These are phyloP conservation scores for Stephanodiscus triporus DNA, from an alignment of 108 stramenopile species.

Conservation along the genomic window DNA sequence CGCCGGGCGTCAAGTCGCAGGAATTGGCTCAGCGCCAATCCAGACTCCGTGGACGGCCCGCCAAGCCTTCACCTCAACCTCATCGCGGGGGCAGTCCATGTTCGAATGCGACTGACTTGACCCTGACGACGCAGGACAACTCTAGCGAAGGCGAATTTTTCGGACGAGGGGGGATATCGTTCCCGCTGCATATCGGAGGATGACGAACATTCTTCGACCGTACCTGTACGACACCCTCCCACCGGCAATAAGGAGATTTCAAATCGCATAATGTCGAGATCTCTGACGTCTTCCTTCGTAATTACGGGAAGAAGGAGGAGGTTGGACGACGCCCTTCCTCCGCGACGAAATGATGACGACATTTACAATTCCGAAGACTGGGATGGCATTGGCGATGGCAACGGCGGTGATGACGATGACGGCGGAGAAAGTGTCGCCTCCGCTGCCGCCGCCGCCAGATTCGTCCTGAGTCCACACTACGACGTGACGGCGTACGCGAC, in stretches of 20 bases:
- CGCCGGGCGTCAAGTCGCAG: conserved; percentile 16
- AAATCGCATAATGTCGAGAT: conserved; percentile 50
- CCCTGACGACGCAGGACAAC: background rate
- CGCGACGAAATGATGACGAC: background rate
- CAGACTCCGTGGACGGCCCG: conserved; percentile 74
- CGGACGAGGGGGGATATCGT: conserved; percentile 27
- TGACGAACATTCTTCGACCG: conserved; percentile 54
- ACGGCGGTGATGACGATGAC: too few species aligned
- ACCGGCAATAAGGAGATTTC: conserved; percentile 40
- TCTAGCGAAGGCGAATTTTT: too few species aligned
- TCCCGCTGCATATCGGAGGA: conserved; percentile 40
- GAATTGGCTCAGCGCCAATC: conserved; percentile 69
- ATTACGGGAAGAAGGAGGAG: conserved; percentile 50
- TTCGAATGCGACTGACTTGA: conserved; percentile 27
- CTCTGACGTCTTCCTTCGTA: conserved; percentile 73
- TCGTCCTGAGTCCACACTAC: conserved; percentile 68
- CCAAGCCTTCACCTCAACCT: conserved; percentile 80
- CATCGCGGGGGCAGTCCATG: conserved; percentile 58
- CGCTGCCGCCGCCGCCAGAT: conserved; percentile 35
- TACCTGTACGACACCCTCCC: conserved; percentile 59
- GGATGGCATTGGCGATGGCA: background rate
- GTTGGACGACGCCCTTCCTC: background rate
- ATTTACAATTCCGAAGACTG: background rate
- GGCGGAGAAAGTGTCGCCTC: too few species aligned
- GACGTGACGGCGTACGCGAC: conserved; percentile 72